A percentile compares a stretch with the other conserved stretches of the same genome.
phyloP scores from a whole-genome alignment of 192 early-diverging fungal genomes.

The Podochytrium sp. region DNA sequence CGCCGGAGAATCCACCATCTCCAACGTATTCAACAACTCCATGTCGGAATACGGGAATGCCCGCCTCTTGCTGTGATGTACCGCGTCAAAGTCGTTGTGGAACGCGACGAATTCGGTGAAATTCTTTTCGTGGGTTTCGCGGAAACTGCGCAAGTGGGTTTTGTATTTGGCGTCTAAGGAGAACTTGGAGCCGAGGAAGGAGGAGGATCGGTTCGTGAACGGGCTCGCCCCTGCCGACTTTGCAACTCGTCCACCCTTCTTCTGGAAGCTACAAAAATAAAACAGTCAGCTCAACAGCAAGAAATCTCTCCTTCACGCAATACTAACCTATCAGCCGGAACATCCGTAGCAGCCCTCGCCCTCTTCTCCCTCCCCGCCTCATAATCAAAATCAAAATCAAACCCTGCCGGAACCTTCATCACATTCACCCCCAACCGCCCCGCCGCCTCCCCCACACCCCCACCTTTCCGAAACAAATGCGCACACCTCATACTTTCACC shows the following conservation, averaged over 20 bases:
- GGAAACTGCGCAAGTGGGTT: slow-evolving; percentile 12
- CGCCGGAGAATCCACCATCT: not conserved
- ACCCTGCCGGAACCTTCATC: slow-evolving; percentile 16
- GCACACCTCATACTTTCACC: slow-evolving; percentile 61
- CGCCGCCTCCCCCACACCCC: slow-evolving; percentile 32
- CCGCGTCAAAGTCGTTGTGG: not conserved
- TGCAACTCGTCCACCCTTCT: not conserved
- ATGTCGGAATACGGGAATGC: slow-evolving; percentile 21
- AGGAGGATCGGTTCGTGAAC: slow-evolving; percentile 1
- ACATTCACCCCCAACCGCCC: not conserved
- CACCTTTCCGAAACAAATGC: slow-evolving; percentile 49
- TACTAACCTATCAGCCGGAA: no score
- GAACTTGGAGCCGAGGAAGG: slow-evolving; percentile 8
- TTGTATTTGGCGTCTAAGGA: slow-evolving; percentile 15
- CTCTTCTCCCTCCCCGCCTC: not conserved
- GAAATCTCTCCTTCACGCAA: no score
- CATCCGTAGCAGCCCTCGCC: no score
- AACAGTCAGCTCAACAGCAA: no score
- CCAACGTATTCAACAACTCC: slow-evolving; percentile 19
- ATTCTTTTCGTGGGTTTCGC: not conserved
- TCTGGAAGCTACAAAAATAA: not conserved
- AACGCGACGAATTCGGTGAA: slow-evolving; percentile 7
- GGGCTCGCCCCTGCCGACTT: slow-evolving; percentile 12
- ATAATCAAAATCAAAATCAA: slow-evolving; percentile 18
- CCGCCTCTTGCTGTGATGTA: not conserved